Evolutionary conservation across 148 eudicot genomes (phyloP), one percentile per base, ranked within the genome.

Genomic region (Rhododendron kiyosumense): DNA sequence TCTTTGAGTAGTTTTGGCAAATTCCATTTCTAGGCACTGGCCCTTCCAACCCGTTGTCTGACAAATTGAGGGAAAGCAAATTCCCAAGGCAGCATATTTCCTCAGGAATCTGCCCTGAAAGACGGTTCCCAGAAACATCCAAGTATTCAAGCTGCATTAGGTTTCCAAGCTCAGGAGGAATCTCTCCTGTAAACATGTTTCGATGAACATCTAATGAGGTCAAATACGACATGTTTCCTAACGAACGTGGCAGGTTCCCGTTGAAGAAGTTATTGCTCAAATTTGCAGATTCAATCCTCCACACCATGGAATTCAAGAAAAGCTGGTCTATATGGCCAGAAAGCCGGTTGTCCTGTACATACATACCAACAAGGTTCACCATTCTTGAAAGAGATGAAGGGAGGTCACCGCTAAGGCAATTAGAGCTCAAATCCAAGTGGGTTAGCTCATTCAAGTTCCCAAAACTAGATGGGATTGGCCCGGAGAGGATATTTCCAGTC

Each of bases 301-400:
- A 92, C 3, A 80, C 89, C 13, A 77, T 14, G 4, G 88, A 88
- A 51, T 86, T 78, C 28, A 32, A 48, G 88, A 90, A 89, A 1
- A 92, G 87, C 38, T 63, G 85, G 80, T 87, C 88, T 1, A 90
- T 65, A 84, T 76, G 80, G 7, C 94, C 94, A 0, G 91, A 89
- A 51, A 92, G 85, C 75, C 36, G 83, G 77, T 92, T 92, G 43
- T 83, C 78, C 88, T 92, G 94, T 46, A 85, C 85, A 81, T 85
- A 90, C 1, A 92, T 49, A 41, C 90, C 94, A 3, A 90, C 92
- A 36, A 92, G 92, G 85, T 90, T 89, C 74, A 86, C 92, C 92
- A 92, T 90, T 52, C 83, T 71, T 2, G 94, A 88, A 54, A 92
- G 73, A 18, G 87, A 54, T 2, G 87, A 85, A 18, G 92, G 91